Evolutionary conservation across 75 land plant genomes (phyloP), one percentile per base, ranked within the genome.

Genomic region (Ceratopteris richardii): DNA sequence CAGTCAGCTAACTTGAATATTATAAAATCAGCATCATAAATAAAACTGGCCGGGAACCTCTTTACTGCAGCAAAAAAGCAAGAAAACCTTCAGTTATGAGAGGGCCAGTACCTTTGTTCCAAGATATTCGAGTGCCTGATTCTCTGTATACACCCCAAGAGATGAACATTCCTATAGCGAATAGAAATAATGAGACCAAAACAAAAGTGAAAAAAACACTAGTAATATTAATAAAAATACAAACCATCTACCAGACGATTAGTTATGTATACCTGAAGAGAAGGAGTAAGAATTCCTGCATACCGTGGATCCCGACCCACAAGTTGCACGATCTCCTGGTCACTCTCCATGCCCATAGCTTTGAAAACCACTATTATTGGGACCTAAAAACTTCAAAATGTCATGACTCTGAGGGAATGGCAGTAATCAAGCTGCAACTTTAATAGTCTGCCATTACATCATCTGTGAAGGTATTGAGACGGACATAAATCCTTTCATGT

Each of bases 321-420:
- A 87, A 94, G 87, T 52, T 94, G 96, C 19, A 90, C 90, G 67
- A 94, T 79, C 57, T 94, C 98, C 68, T 94, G 98, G 70, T 90
- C 96, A 66, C 83, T 86, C 60, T 90, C 96, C 90, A 90, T 90
- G 44, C 98, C 98, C 98, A 94, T 86, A 7, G 96, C 98, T 62
- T 86, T 90, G 72, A 94, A 58, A n/a, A 94, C 81, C 1, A 80
- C 84, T 60, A 94, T 81, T 31, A 94, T 79, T 23, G 98, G 96
- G 68, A 94, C 62, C 98, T 93, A 69, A 44, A 33, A 33, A 33
- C 9, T 9, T n/a, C n/a, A n/a, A n/a, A n/a, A n/a, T n/a, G n/a
- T n/a, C n/a, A n/a, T n/a, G n/a, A n/a, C n/a, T n/a, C n/a, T n/a
- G n/a, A n/a, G n/a, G n/a, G n/a, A n/a, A n/a, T n/a, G n/a, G n/a